A percentile compares a stretch with the other conserved stretches of the same genome.
Evolutionary conservation across 148 eudicot genomes (phyloP).

Genomic region (Bassia scoparia): DNA sequence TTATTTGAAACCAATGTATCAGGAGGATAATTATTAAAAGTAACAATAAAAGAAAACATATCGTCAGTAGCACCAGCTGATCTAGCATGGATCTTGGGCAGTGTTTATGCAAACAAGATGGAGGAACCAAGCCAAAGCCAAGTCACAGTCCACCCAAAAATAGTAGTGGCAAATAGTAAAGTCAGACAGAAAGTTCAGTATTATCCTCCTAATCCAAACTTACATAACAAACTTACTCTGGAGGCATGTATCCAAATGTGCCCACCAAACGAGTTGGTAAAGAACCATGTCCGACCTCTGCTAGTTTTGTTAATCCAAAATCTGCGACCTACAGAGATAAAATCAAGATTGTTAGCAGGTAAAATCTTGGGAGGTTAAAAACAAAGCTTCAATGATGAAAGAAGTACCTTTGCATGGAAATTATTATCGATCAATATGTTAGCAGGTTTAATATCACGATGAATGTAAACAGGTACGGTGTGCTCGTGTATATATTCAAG

Average conservation of each 20-base stretch:
- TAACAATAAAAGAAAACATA: no score
- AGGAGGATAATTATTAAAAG: no score
- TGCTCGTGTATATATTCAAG: slow-evolving; percentile 98
- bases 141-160: slow-evolving; percentile 1
- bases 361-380: neutral
- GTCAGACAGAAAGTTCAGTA: neutral
- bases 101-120: neutral
- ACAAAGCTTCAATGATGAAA: neutral
- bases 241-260: slow-evolving; percentile 98
- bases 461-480: slow-evolving; percentile 85
- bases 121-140: neutral
- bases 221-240: slow-evolving; percentile 65
- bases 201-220: neutral
- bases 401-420: slow-evolving; percentile 70
- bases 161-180: neutral
- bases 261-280: slow-evolving; percentile 81
- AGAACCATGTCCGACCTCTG: slow-evolving; percentile 65
- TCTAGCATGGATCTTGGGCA: neutral
- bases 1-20: no score
- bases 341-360: neutral
- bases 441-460: slow-evolving; percentile 91
- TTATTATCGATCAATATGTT: slow-evolving; percentile 82
- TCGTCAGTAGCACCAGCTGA: neutral
- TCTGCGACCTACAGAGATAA: slow-evolving; percentile 73
- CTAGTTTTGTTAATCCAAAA: slow-evolving; percentile 86